A percentile compares a stretch with the other conserved stretches of the same genome.
Evolutionary conservation across 176 grass and related monocot genomes (phyloP).

Genomic region (Alopecurus myosuroides): DNA sequence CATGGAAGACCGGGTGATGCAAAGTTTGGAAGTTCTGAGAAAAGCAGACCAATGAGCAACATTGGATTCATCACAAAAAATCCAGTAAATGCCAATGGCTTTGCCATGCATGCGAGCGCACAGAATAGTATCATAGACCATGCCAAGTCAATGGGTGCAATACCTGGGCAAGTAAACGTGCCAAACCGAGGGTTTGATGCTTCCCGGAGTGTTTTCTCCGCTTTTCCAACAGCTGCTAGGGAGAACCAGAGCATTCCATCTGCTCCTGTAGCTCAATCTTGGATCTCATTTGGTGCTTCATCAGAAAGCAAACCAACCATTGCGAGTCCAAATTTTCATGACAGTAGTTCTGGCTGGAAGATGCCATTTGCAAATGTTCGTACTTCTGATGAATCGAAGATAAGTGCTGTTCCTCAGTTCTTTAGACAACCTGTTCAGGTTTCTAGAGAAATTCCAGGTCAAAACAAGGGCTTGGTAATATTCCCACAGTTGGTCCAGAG

Average conservation of each 20-base stretch:
- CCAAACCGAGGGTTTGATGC: slow-evolving; percentile 45
- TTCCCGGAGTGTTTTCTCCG: slow-evolving; percentile 46
- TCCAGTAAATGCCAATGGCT: slow-evolving; percentile 30
- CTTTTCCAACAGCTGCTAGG: slow-evolving; percentile 58
- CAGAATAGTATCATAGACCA: slow-evolving; percentile 48
- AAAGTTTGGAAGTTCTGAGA: slow-evolving; percentile 39
- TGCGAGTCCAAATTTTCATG: slow-evolving; percentile 34
- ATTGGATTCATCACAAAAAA: slow-evolving; percentile 59
- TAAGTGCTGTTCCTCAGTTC: slow-evolving; percentile 45
- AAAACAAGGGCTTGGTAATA: slow-evolving; percentile 67
- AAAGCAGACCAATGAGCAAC: slow-evolving; percentile 34
- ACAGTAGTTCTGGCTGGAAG: slow-evolving; percentile 56
- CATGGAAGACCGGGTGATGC: slow-evolving; percentile 49
- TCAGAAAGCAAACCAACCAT: slow-evolving; percentile 59
- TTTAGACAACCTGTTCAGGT: slow-evolving; percentile 59
- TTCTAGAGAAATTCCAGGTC: slow-evolving; percentile 45
- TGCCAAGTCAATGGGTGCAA: slow-evolving; percentile 42
- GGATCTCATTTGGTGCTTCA: slow-evolving; percentile 81
- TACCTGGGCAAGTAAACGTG: slow-evolving; percentile 35
- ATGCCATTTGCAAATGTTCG: slow-evolving; percentile 52
- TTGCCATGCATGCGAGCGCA: slow-evolving; percentile 29
- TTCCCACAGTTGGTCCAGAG: slow-evolving; percentile 70
- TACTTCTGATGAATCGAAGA: slow-evolving; percentile 29
- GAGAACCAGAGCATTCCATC: slow-evolving; percentile 51
- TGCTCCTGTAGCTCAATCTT: slow-evolving; percentile 51